A percentile compares a stretch with the other conserved stretches of the same genome.
These are phyloP conservation scores for Stachybotrys echinatus DNA, from an alignment of 2,329 filamentous ascomycete species.

Conservation along the genomic window DNA sequence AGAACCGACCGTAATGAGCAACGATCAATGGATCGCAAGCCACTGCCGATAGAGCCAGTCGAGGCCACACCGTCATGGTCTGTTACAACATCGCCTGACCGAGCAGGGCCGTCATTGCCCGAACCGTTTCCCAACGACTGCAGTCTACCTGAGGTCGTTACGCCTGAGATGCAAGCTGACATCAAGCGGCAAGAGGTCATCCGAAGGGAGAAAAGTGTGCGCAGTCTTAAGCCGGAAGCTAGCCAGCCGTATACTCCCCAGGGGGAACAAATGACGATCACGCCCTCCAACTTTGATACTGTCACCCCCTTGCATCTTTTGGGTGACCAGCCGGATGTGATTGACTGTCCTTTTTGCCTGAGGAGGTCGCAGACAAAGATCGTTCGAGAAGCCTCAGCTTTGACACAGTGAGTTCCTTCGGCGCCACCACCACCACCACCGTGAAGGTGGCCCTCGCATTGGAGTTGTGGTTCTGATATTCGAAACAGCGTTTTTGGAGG, in stretches of 20 bases:
- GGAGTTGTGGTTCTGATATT: neutral
- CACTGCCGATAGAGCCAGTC: neutral
- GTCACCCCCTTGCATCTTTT: conserved; percentile 1
- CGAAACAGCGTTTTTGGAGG: neutral
- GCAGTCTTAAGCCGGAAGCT: neutral
- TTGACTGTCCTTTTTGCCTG: conserved; percentile 1
- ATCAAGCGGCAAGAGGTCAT: neutral
- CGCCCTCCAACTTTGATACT: neutral
- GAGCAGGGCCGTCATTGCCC: neutral
- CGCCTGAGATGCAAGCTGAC: neutral
- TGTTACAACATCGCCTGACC: neutral
- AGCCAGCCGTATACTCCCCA: neutral
- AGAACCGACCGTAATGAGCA: neutral
- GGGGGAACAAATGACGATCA: neutral
- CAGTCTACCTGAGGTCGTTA: conserved; percentile 1
- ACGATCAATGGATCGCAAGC: neutral
- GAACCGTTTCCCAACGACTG: neutral
- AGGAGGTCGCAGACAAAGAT: conserved; percentile 1
- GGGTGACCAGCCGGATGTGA: conserved; percentile 1
- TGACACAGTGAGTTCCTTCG: neutral
- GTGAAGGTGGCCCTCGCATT: neutral
- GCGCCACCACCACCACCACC: neutral
- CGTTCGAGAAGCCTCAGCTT: neutral
- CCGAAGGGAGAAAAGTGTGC: neutral
- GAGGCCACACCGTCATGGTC: neutral